Evolutionary conservation across 2,329 filamentous ascomycete species (phyloP).

Genomic region (Arthroderma uncinatum): DNA sequence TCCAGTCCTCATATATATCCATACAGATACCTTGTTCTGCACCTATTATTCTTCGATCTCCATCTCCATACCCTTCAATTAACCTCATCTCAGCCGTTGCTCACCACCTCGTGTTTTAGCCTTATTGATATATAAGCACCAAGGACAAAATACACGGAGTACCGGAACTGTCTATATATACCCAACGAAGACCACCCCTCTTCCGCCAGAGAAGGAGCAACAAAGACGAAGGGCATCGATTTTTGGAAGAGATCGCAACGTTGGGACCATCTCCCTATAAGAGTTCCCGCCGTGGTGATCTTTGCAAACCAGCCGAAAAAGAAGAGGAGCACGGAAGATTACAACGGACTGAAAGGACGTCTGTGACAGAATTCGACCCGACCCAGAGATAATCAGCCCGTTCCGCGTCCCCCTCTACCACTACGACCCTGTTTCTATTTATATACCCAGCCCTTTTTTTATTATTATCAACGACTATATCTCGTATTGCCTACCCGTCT

Average conservation of each 20-base stretch:
- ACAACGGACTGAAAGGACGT: not conserved
- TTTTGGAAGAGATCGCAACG: not conserved
- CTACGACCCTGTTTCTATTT: constrained; percentile 1
- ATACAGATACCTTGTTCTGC: constrained; percentile 4
- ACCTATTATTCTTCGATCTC: constrained; percentile 2
- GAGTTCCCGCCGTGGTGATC: not conserved
- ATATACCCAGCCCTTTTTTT: not conserved
- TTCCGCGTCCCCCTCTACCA: not conserved
- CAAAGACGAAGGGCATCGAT: not conserved
- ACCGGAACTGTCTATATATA: not conserved
- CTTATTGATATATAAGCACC: not conserved
- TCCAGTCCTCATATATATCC: not conserved
- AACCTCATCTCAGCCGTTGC: not conserved
- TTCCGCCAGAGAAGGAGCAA: not conserved
- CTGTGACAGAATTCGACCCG: not conserved
- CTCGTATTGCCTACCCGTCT: constrained; percentile 1
- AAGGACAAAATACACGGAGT: not conserved
- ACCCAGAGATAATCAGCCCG: not conserved
- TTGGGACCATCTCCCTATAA: not conserved
- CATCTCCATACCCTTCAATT: constrained; percentile 2
- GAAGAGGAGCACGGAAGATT: not conserved
- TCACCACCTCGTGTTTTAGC: constrained; percentile 1
- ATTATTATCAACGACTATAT: not conserved
- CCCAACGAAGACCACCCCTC: not conserved
- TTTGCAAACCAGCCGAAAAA: not conserved